A percentile compares a stretch with the other conserved stretches of the same genome.
phyloP scores from a whole-genome alignment of 257 asterid genomes.

The Rehmannia glutinosa region DNA sequence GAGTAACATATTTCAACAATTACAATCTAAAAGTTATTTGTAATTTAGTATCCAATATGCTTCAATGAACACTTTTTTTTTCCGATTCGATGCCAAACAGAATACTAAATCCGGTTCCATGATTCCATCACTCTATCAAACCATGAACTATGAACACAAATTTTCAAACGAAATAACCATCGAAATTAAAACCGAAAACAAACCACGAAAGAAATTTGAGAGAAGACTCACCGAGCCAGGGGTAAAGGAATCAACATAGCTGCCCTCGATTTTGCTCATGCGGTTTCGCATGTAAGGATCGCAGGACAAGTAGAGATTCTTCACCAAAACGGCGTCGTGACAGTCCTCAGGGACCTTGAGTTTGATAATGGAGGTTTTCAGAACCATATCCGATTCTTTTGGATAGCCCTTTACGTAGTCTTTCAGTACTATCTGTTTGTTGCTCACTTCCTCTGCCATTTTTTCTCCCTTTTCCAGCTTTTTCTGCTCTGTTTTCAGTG shows the following conservation, averaged over 20 bases:
- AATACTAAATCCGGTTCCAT: no score
- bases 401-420: conserved; percentile 22
- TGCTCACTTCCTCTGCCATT: conserved; percentile 30
- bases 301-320: conserved; percentile 26
- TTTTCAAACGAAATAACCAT: no score
- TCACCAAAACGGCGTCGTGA: conserved; percentile 21
- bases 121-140: no score
- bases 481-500: not conserved
- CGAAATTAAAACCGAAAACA: no score
- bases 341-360: conserved; percentile 14
- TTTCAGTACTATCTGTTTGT: conserved; percentile 23
- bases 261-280: conserved; percentile 18
- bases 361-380: not conserved
- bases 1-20: no score
- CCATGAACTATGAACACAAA: no score
- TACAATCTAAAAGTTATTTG: no score
- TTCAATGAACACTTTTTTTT: no score
- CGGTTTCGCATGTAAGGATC: conserved; percentile 34
- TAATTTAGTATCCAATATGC: no score
- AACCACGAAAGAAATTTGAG: no score
- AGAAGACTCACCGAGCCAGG: conserved; percentile 18
- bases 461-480: not conserved
- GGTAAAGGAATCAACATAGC: conserved; percentile 10
- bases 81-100: no score
- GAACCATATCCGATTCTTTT: conserved; percentile 20